A percentile compares a stretch with the other conserved stretches of the same genome.
Evolutionary conservation across 2,329 filamentous ascomycete genomes (phyloP).

Genomic region (Colletotrichum euphorbiae): DNA sequence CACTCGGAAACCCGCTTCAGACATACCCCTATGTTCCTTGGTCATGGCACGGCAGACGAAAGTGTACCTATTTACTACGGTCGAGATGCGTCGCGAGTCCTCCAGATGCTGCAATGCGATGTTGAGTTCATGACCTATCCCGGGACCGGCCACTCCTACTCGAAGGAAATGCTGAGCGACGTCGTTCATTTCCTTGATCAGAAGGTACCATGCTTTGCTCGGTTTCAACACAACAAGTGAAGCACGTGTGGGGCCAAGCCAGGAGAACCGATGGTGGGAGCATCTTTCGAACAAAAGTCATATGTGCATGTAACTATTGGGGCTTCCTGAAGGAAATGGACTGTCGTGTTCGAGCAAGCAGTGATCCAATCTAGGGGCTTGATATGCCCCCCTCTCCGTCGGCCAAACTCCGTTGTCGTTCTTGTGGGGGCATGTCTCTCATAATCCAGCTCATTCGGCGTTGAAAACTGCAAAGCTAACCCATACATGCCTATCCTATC

Average conservation of each 20-base stretch:
- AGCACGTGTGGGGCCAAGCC: background rate
- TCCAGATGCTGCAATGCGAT: constrained; percentile 50
- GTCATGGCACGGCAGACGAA: constrained; percentile 57
- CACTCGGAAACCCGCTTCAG: constrained; percentile 36
- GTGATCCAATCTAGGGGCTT: constrained; percentile 19
- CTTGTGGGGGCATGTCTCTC: constrained; percentile 13
- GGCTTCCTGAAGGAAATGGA: constrained; percentile 6
- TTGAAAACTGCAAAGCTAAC: constrained; percentile 33
- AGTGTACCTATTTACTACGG: constrained; percentile 54
- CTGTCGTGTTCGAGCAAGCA: background rate
- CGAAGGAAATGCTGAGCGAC: constrained; percentile 53
- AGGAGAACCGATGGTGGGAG: too few relatives aligned
- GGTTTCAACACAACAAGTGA: too few relatives aligned
- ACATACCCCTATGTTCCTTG: constrained; percentile 57
- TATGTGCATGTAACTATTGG: constrained; percentile 5
- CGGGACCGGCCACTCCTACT: constrained; percentile 60
- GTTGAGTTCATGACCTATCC: constrained; percentile 54
- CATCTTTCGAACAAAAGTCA: background rate
- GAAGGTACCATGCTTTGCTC: background rate
- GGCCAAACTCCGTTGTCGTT: background rate
- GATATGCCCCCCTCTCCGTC: constrained; percentile 1
- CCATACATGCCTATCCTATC: constrained; percentile 20
- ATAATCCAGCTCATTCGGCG: constrained; percentile 3
- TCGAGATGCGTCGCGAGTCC: constrained; percentile 46
- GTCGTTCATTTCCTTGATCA: constrained; percentile 48